Evolutionary conservation across 2,329 filamentous ascomycete species (phyloP), one percentile per base, ranked within the genome.

Genomic region (Ascochyta fabae): DNA sequence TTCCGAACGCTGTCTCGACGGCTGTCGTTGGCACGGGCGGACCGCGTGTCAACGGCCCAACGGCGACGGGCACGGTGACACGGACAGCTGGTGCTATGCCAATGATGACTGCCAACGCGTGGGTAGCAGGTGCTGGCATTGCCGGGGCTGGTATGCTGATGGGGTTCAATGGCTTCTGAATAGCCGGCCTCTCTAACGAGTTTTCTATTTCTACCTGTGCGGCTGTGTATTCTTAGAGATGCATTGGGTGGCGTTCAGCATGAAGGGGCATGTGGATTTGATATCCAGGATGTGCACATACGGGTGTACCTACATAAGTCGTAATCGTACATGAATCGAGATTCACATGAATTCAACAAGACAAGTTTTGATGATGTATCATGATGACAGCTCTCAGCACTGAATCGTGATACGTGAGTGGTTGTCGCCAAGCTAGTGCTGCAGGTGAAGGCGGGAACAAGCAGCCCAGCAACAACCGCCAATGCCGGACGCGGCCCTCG

Each of bases 1-100:
- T 86, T 1, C 39, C 77, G 1, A 78, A 80, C 42, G 78, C 83
- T 4, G 80, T 85, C 23, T 81, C 81, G 3, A 77, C 77, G 0
- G 77, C 80, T 1, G 73, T 78, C 1, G 73, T 77, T 0, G 72
- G 70, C 46, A 75, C 76, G 3, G 78, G 76, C 4, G 81, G 80
- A 9, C 81, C 78, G 4, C 75, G 81, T 19, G 73, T 70, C n/a
- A 67, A 68, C 29, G 67, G 69, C 7, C 67, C 72, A 4, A 60
- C 48, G 5, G 50, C 73, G 24, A 70, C 62, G 0, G 46, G 54
- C 13, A 48, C 48, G 3, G 19, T 54, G 13, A 43, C 48, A 7
- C 64, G 58, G 4, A 65, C 54, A 0, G 68, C 43, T n/a, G 70
- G 61, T 3, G 65, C 62, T 1, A 59, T 63, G 46, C 66, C 73